Conservation (phyloP, 108 stramenopile genomes). For the Cyclostephanos tholiformis region DNA sequence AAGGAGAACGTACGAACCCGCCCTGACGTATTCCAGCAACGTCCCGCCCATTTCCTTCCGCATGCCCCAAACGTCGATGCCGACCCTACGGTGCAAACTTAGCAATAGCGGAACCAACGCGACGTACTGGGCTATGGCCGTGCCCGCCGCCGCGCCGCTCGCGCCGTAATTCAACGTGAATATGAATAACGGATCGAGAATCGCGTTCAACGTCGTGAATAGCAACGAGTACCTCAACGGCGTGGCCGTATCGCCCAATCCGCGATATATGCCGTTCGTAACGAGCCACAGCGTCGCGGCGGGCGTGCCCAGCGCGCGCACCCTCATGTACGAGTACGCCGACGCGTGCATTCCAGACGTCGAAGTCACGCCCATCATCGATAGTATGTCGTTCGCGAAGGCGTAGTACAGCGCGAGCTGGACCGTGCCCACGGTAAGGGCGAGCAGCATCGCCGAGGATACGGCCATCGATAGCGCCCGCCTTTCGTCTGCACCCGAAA, state of each 20-base stretch:
- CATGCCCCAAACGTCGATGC: constrained; percentile 71
- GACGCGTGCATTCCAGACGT: constrained; percentile 78
- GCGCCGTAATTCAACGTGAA: constrained; percentile 83
- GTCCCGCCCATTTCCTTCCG: constrained; percentile 51
- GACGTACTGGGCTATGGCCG: constrained; percentile 83
- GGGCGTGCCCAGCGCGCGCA: constrained; percentile 85
- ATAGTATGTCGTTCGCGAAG: constrained; percentile 61
- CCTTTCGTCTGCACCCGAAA: not conserved
- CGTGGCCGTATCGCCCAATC: constrained; percentile 89
- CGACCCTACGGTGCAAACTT: constrained; percentile 69
- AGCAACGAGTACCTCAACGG: constrained; percentile 81
- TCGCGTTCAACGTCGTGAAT: constrained; percentile 81
- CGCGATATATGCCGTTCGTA: constrained; percentile 93
- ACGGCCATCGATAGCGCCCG: constrained; percentile 72
- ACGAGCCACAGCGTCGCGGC: constrained; percentile 92
- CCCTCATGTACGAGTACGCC: constrained; percentile 79
- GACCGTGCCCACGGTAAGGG: constrained; percentile 75
- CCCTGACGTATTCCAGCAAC: constrained; percentile 71
- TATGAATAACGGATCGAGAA: constrained; percentile 90
- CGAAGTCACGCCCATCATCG: constrained; percentile 75
- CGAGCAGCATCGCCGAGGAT: constrained; percentile 83
- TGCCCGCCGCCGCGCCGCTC: constrained; percentile 91
- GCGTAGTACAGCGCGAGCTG: constrained; percentile 79
- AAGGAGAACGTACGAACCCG: constrained; percentile 79
- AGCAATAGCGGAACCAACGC: constrained; percentile 80